Base-by-base conservation (phyloP, 176 grass and related monocot genomes). In the Phoenix dactylifera region DNA sequence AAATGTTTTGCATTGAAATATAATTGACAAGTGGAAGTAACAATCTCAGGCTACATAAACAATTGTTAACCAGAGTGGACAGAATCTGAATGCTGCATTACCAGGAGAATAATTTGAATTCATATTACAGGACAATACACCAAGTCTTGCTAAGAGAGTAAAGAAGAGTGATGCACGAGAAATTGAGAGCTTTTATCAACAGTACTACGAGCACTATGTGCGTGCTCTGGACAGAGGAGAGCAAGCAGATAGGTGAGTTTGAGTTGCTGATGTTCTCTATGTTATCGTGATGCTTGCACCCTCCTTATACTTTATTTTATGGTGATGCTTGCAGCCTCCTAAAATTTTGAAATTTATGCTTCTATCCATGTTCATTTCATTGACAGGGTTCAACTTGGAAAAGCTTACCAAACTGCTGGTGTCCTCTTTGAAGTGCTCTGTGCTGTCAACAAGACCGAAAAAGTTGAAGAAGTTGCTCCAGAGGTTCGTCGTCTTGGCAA, bases 121-220 rank as follows among this genome's bases (percentile, higher is more conserved):
- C 7, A 18, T 55, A 29, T 64, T 76, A 16, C 62, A 97, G 92
- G 92, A 97, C 51, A 97, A 97, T 30, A 82, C 87, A 55, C 92
- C 92, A 1, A 85, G 83, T 72, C 83, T 96, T 6, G 52, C 75
- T 16, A 90, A 90, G 65, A 80, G 86, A 5, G 66, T 96, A 61
- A 96, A 91, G 77, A 97, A 97, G 64, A 91, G 69, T 16, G 92
- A 96, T 51, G 87, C 92, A 15, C 70, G 83, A 3, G 92, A 90
- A 81, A 96, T 91, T 0, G 87, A 91, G 84, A 97, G 92, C 68
- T 97, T 88, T 60, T 97, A 97, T 67, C 92, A 97, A 55, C 81
- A 91, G 57, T 97, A 91, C 52, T 90, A 97, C 26, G 87, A 97
- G 73, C 83, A 97, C 48, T 97, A 97, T 50, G 92, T 91, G 44